These are phyloP conservation scores for Botrytis fragariae DNA, from an alignment of 2,329 filamentous ascomycete species.

Conservation along the genomic window DNA sequence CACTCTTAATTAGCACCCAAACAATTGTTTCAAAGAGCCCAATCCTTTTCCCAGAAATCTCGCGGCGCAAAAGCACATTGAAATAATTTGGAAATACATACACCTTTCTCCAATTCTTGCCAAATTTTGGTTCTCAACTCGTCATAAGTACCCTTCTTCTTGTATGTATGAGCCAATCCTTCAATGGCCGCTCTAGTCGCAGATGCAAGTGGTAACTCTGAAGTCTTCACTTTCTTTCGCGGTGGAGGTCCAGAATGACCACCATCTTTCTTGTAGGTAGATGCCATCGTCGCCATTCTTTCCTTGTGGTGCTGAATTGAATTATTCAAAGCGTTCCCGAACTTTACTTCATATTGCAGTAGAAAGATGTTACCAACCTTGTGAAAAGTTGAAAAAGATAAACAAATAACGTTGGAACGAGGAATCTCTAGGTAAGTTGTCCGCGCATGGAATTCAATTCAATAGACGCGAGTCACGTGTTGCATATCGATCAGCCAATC, in stretches of 20 bases:
- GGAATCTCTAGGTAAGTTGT: not conserved
- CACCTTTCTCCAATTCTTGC: slow-evolving; percentile 69
- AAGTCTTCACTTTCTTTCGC: slow-evolving; percentile 62
- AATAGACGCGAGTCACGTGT: slow-evolving; percentile 7
- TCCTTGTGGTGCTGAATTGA: not conserved
- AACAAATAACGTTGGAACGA: not conserved
- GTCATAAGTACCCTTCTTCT: slow-evolving; percentile 84
- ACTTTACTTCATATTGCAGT: not conserved
- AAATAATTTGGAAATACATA: slow-evolving; percentile 40
- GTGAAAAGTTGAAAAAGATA: not conserved
- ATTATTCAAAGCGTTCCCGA: not conserved
- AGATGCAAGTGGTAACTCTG: slow-evolving; percentile 70
- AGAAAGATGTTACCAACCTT: not conserved
- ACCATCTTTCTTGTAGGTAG: slow-evolving; percentile 27
- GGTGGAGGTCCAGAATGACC: slow-evolving; percentile 23
- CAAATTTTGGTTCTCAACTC: slow-evolving; percentile 72
- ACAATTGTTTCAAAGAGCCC: not conserved
- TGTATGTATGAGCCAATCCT: slow-evolving; percentile 73
- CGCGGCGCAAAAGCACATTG: not conserved
- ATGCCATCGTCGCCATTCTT: slow-evolving; percentile 10
- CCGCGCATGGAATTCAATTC: not conserved
- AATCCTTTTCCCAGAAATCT: not conserved
- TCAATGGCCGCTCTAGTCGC: slow-evolving; percentile 73
- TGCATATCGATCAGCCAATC: not conserved
- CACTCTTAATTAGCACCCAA: slow-evolving; percentile 13